These are phyloP conservation scores for Trypanosoma mega DNA, from an alignment of 208 protist species.

Conservation along the genomic window DNA sequence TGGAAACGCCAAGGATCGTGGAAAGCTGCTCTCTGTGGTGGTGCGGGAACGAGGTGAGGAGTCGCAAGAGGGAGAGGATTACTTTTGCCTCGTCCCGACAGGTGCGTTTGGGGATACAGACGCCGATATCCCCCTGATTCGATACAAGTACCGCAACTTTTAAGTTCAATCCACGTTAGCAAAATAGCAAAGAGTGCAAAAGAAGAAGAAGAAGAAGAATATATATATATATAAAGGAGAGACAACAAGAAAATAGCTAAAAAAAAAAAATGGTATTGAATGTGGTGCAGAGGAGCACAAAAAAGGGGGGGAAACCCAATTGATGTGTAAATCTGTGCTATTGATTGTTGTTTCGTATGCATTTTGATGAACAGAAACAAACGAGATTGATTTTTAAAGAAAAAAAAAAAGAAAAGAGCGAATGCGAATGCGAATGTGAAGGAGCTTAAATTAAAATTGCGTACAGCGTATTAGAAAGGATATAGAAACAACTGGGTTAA, in stretches of 20 bases:
- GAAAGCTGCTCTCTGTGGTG: constrained; percentile 55
- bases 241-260: constrained; percentile 7
- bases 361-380: too few species aligned
- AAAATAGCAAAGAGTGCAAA: not conserved
- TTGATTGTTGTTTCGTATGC: too few species aligned
- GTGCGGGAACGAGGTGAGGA: constrained; percentile 59
- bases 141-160: constrained; percentile 68
- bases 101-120: constrained; percentile 79
- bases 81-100: constrained; percentile 67
- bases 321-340: too few species aligned
- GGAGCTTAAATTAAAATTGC: too few species aligned
- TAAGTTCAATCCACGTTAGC: not conserved
- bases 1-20: constrained; percentile 74
- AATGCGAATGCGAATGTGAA: too few species aligned
- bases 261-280: too few species aligned
- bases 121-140: constrained; percentile 80
- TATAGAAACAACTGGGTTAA: too few species aligned
- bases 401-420: too few species aligned
- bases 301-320: too few species aligned
- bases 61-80: constrained; percentile 58
- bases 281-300: too few species aligned
- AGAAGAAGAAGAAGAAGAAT: not conserved
- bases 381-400: too few species aligned
- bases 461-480: too few species aligned
- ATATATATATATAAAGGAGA: not conserved